Conservation (phyloP, 2,329 filamentous ascomycete species). For the Exophiala aquamarina region DNA sequence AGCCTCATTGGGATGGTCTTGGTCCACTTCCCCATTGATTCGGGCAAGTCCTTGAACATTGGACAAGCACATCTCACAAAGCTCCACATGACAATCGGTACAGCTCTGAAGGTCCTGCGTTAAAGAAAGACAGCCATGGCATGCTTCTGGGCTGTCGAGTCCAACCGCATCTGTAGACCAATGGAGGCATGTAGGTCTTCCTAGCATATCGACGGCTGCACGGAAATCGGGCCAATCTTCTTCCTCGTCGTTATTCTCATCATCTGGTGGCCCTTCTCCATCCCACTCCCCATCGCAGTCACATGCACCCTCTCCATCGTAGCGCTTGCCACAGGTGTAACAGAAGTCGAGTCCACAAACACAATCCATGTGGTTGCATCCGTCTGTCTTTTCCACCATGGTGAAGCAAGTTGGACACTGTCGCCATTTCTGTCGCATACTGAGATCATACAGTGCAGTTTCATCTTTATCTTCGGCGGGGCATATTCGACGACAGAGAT, state of each 20-base stretch:
- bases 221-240: conserved; percentile 3
- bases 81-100: too few species aligned
- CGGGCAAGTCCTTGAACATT: background rate
- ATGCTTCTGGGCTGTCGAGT: background rate
- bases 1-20: too few species aligned
- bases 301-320: conserved; percentile 12
- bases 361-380: conserved; percentile 23
- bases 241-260: conserved; percentile 1
- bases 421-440: conserved; percentile 19
- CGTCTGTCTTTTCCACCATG: conserved; percentile 21
- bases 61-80: background rate
- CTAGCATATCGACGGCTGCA: conserved; percentile 2
- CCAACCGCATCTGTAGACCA: background rate
- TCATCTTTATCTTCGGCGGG: conserved; percentile 6
- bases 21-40: too few species aligned
- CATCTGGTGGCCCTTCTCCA: conserved; percentile 1
- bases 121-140: background rate
- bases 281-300: conserved; percentile 7
- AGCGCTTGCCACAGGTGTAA: conserved; percentile 19
- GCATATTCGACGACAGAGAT: conserved; percentile 3
- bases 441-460: conserved; percentile 8
- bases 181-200: conserved; percentile 1
- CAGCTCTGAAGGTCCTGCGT: too few species aligned
- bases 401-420: conserved; percentile 23
- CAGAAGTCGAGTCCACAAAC: conserved; percentile 24